phyloP scores from a whole-genome alignment of 345 rosid species.

The Corchorus olitorius region DNA sequence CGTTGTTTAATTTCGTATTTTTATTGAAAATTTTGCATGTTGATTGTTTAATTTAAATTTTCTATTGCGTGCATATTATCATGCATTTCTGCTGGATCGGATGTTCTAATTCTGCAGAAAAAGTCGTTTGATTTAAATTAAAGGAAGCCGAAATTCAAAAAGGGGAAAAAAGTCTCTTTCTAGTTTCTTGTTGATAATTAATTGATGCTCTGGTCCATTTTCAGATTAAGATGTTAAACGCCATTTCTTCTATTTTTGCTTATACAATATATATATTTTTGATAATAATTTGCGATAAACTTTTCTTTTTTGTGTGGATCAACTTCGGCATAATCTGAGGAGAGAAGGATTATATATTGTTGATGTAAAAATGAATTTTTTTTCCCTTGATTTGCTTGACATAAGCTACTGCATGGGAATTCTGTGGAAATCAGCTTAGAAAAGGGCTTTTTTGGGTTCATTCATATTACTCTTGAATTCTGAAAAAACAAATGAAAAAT shows the following conservation, averaged over 20 bases:
- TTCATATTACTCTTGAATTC: neutral
- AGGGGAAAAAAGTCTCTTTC: neutral
- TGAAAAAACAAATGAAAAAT: neutral
- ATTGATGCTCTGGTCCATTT: neutral
- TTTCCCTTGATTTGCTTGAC: neutral
- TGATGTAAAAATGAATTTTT: neutral
- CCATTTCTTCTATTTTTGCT: no score
- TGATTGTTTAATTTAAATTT: constrained; percentile 8
- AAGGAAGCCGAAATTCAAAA: neutral
- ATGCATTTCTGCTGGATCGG: neutral
- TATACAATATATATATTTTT: no score
- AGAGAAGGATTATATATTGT: neutral
- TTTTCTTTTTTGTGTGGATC: neutral
- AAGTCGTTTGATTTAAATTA: neutral
- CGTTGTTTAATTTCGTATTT: neutral
- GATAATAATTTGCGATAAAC: neutral
- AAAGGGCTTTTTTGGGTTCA: neutral
- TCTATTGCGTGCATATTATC: neutral
- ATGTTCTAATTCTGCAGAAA: neutral
- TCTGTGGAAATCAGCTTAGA: neutral
- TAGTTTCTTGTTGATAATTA: neutral
- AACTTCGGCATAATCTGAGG: neutral
- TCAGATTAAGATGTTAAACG: neutral
- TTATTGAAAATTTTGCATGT: neutral
- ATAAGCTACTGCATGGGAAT: neutral